Evolutionary conservation across 352 stramenopile species (phyloP).

Genomic region (Pythium rishiriense): DNA sequence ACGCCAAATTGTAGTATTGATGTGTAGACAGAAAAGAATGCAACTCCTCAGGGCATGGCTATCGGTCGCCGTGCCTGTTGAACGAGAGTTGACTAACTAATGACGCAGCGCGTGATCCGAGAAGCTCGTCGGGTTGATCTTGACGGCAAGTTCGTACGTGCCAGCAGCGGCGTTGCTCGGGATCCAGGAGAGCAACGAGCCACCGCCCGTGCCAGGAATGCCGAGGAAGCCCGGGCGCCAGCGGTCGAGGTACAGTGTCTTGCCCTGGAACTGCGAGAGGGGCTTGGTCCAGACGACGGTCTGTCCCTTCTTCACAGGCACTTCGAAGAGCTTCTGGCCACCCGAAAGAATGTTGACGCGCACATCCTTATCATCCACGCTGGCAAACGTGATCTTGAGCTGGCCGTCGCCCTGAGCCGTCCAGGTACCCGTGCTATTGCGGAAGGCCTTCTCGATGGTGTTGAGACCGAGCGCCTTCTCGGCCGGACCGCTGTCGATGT

Average conservation of each 20-base stretch:
- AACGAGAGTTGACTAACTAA: no score
- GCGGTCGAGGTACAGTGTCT: conserved; percentile 78
- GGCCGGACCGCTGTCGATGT: conserved; percentile 51
- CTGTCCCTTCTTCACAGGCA: conserved; percentile 38
- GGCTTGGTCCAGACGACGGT: conserved; percentile 43
- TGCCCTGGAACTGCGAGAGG: conserved; percentile 39
- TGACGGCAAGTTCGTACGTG: conserved; percentile 46
- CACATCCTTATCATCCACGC: conserved; percentile 48
- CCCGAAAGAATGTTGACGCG: conserved; percentile 57
- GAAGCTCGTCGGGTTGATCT: no score
- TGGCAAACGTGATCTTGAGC: conserved; percentile 45
- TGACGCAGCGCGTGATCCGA: no score
- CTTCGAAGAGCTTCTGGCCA: conserved; percentile 42
- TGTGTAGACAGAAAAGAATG: no score
- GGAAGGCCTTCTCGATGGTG: conserved; percentile 45
- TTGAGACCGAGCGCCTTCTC: conserved; percentile 43
- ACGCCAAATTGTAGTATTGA: no score
- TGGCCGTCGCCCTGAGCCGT: conserved; percentile 41
- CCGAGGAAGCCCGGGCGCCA: conserved; percentile 65
- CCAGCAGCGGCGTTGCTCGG: conserved; percentile 40
- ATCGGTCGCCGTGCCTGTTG: no score
- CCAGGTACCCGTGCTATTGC: conserved; percentile 42
- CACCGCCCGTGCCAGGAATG: conserved; percentile 54
- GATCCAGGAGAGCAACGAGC: conserved; percentile 64
- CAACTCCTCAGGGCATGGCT: no score